A percentile compares a stretch with the other conserved stretches of the same genome.
Conservation (phyloP, 2,329 filamentous ascomycete species). For the Talaromyces amestolkiae region DNA sequence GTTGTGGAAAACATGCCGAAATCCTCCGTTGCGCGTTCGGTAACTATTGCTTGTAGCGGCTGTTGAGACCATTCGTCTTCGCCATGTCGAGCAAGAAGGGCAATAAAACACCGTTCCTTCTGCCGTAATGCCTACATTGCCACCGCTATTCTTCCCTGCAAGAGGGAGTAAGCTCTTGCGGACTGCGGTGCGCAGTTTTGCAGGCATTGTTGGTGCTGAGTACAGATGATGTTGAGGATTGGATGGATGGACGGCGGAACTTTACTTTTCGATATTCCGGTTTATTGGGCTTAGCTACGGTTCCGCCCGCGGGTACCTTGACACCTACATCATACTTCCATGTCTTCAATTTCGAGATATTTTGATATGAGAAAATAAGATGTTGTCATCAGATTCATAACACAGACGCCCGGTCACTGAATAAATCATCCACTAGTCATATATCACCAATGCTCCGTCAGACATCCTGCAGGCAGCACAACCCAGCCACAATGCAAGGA, state of each 20-base stretch:
- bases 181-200: conserved; percentile 38
- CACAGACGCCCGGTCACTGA: conserved; percentile 4
- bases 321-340: background rate
- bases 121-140: conserved; percentile 16
- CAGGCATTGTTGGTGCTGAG: conserved; percentile 34
- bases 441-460: conserved; percentile 1
- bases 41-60: background rate
- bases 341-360: background rate
- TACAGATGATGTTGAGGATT: background rate
- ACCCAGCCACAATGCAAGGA: conserved; percentile 1
- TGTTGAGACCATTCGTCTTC: conserved; percentile 33
- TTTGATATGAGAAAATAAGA: background rate
- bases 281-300: background rate
- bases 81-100: conserved; percentile 38
- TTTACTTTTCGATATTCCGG: conserved; percentile 2
- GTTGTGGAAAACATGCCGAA: conserved; percentile 5
- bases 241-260: background rate
- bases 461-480: background rate
- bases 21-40: conserved; percentile 12
- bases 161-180: conserved; percentile 34
- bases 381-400: conserved; percentile 8
- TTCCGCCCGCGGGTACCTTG: background rate
- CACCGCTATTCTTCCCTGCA: conserved; percentile 22
- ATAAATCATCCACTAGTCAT: background rate
- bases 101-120: conserved; percentile 33